Conservation (phyloP, 345 rosid genomes). For the Acer negundo region DNA sequence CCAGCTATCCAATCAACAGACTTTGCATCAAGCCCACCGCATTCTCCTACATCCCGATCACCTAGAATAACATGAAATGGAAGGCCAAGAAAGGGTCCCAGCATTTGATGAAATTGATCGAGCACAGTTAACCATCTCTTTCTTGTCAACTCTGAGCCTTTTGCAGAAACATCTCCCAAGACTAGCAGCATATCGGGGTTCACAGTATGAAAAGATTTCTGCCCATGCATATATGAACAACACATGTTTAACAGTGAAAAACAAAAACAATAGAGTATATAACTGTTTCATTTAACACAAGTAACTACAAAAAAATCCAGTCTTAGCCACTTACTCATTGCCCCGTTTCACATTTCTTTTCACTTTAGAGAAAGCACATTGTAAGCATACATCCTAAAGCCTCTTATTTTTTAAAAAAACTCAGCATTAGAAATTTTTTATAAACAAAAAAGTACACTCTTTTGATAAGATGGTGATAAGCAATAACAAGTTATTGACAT, state of each 20-base stretch:
- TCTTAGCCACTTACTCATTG: no score
- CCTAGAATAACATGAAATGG: conserved; percentile 65
- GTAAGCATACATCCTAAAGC: no score
- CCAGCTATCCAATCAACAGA: conserved; percentile 50
- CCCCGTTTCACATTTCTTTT: no score
- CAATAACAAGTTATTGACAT: no score
- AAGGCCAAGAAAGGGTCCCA: conserved; percentile 49
- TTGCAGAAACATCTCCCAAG: conserved; percentile 61
- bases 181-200: conserved; percentile 69
- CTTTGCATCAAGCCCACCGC: conserved; percentile 38
- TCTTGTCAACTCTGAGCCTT: conserved; percentile 42
- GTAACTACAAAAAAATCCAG: no score
- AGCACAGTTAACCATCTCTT: conserved; percentile 51
- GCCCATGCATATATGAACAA: conserved; percentile 17
- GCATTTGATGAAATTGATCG: conserved; percentile 40
- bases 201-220: conserved; percentile 59
- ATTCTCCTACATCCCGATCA: conserved; percentile 61
- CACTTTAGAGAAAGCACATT: no score
- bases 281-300: not conserved
- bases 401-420: no score
- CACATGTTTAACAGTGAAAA: not conserved
- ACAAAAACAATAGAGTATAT: no score
- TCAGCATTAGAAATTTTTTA: no score
- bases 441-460: no score
- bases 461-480: no score